These are phyloP conservation scores for Fusarium nygamai DNA, from an alignment of 2,329 filamentous ascomycete species.

Conservation along the genomic window DNA sequence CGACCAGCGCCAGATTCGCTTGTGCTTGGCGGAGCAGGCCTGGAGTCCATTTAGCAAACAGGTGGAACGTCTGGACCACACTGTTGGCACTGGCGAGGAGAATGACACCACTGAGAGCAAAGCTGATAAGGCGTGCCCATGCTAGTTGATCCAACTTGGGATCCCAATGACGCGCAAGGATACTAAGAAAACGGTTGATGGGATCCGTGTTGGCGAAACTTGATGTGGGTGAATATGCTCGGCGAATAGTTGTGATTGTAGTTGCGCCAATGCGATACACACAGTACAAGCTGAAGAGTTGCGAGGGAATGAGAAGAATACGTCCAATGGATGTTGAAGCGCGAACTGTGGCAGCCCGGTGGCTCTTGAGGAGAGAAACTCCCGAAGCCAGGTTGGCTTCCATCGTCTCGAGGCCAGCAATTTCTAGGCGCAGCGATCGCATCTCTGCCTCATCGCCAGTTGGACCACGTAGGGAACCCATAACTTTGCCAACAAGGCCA, in stretches of 20 bases:
- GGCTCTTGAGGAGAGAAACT: slow-evolving; percentile 69
- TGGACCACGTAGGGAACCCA: slow-evolving; percentile 75
- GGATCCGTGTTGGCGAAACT: slow-evolving; percentile 78
- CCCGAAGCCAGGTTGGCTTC: slow-evolving; percentile 74
- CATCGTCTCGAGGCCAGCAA: slow-evolving; percentile 84
- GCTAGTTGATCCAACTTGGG: slow-evolving; percentile 82
- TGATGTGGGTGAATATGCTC: slow-evolving; percentile 54
- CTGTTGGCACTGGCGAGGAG: slow-evolving; percentile 83
- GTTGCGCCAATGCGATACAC: slow-evolving; percentile 84
- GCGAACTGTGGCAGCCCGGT: slow-evolving; percentile 71
- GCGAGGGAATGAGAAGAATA: slow-evolving; percentile 69
- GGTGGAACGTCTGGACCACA: slow-evolving; percentile 84
- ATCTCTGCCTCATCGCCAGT: slow-evolving; percentile 69
- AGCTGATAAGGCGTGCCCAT: slow-evolving; percentile 87
- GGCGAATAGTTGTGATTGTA: slow-evolving; percentile 71
- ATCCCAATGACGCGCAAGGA: slow-evolving; percentile 86
- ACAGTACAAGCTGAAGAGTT: slow-evolving; percentile 83
- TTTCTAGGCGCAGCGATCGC: slow-evolving; percentile 74
- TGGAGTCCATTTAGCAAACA: slow-evolving; percentile 81
- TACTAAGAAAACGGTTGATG: slow-evolving; percentile 82
- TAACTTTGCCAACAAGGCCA: slow-evolving; percentile 77
- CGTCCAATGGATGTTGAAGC: slow-evolving; percentile 74
- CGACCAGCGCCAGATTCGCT: slow-evolving; percentile 80
- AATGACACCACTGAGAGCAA: slow-evolving; percentile 84
- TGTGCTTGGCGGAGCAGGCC: slow-evolving; percentile 77